Evolutionary conservation across 106 monocot genomes (phyloP).

Genomic region (Chionographis japonica): DNA sequence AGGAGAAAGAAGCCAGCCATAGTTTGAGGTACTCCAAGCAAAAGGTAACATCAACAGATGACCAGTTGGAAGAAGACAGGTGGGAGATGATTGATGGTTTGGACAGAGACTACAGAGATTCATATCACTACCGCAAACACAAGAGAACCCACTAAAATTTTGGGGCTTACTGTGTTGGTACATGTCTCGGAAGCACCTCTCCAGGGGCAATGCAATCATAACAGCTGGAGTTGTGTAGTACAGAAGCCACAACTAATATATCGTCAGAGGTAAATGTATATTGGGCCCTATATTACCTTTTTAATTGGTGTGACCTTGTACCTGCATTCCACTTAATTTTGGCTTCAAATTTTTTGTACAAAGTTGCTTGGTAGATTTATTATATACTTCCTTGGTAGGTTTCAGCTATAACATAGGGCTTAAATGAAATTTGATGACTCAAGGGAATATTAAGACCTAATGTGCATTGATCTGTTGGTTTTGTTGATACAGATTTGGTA

Average conservation of each 20-base stretch:
- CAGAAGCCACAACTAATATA: background rate
- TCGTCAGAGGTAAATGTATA: constrained; percentile 11
- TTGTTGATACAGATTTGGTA: constrained; percentile 17
- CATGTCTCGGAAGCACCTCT: background rate
- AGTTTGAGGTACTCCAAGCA: constrained; percentile 22
- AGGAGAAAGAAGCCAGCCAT: constrained; percentile 28
- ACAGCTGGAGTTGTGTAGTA: background rate
- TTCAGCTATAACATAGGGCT: too few species aligned
- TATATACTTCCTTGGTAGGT: too few species aligned
- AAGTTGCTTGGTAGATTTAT: background rate
- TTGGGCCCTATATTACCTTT: background rate
- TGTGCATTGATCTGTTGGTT: constrained; percentile 5
- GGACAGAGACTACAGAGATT: constrained; percentile 18
- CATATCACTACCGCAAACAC: constrained; percentile 7
- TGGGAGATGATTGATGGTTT: constrained; percentile 51
- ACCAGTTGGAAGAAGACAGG: constrained; percentile 27
- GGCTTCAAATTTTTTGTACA: background rate
- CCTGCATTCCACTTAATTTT: too few species aligned
- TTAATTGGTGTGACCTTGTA: background rate
- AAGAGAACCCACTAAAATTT: constrained; percentile 6
- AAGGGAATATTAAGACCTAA: constrained; percentile 1
- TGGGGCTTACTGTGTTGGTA: background rate
- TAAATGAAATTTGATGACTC: background rate
- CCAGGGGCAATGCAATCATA: background rate
- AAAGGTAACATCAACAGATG: constrained; percentile 11